Conservation (phyloP, 768 basidiomycete species). For the Naganishia vaughanmartiniae region DNA sequence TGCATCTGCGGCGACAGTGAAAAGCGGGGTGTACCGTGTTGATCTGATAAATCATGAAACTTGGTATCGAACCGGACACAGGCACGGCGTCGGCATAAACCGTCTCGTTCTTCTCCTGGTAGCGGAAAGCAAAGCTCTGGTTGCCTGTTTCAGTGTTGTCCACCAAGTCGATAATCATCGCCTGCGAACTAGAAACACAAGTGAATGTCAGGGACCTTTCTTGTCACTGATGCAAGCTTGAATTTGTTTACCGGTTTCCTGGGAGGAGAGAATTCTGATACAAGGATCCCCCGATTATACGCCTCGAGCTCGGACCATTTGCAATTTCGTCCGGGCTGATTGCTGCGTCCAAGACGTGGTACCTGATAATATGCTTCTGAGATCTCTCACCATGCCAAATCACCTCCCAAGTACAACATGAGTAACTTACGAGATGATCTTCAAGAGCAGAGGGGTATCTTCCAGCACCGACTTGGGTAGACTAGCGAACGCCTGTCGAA, state of each 20-base stretch:
- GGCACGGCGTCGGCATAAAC: slow-evolving; percentile 39
- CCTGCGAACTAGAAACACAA: slow-evolving; percentile 18
- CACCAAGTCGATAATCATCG: slow-evolving; percentile 38
- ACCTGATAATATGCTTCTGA: slow-evolving; percentile 46
- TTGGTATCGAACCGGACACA: slow-evolving; percentile 40
- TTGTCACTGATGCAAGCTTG: slow-evolving; percentile 11
- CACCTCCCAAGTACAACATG: slow-evolving; percentile 6
- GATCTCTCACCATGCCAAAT: too few species aligned
- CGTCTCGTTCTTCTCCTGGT: slow-evolving; percentile 57
- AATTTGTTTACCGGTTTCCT: slow-evolving; percentile 21
- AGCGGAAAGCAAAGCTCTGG: slow-evolving; percentile 50
- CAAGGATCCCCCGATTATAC: slow-evolving; percentile 65
- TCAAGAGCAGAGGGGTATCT: slow-evolving; percentile 55
- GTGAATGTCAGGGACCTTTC: slow-evolving; percentile 24
- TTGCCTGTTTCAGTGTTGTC: slow-evolving; percentile 22
- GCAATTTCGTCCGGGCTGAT: slow-evolving; percentile 54
- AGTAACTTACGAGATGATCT: slow-evolving; percentile 54
- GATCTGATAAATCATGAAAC: slow-evolving; percentile 46
- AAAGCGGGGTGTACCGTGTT: slow-evolving; percentile 17
- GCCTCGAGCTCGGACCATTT: slow-evolving; percentile 59
- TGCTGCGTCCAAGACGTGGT: slow-evolving; percentile 62
- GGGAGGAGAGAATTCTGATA: slow-evolving; percentile 52
- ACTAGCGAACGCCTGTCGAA: slow-evolving; percentile 52
- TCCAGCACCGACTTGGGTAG: slow-evolving; percentile 51
- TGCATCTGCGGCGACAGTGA: slow-evolving; percentile 24